These are phyloP conservation scores for Breynia disticha DNA, from an alignment of 441 rosid genomes.

Conservation along the genomic window DNA sequence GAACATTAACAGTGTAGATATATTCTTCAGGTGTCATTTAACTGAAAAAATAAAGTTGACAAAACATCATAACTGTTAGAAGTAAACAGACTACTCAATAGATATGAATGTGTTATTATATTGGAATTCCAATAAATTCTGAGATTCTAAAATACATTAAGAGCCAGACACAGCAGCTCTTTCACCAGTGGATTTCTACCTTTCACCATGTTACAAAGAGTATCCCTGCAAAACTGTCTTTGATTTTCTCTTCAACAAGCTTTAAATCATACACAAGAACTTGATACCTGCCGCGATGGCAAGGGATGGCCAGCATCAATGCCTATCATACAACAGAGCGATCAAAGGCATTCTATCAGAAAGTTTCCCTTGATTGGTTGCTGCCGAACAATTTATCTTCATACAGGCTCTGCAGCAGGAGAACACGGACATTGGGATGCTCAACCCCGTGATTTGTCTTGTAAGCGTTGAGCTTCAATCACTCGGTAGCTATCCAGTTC, in stretches of 20 bases:
- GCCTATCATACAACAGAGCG: slow-evolving; percentile 48
- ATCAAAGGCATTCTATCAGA: slow-evolving; percentile 21
- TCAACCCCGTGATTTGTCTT: slow-evolving; percentile 23
- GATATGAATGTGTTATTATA: slow-evolving; percentile 64
- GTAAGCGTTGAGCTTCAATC: slow-evolving; percentile 27
- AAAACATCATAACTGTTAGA: background rate
- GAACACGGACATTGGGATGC: slow-evolving; percentile 25
- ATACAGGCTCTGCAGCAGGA: slow-evolving; percentile 32
- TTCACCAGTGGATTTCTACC: slow-evolving; percentile 51
- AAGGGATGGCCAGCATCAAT: slow-evolving; percentile 34
- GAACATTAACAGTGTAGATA: too few species aligned
- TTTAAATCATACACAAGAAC: slow-evolving; percentile 38
- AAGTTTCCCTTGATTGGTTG: slow-evolving; percentile 29
- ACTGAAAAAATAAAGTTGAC: background rate
- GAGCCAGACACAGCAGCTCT: slow-evolving; percentile 57
- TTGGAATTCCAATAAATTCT: slow-evolving; percentile 65
- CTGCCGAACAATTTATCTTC: slow-evolving; percentile 27
- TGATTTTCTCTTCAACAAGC: slow-evolving; percentile 37
- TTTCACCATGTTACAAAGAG: slow-evolving; percentile 53
- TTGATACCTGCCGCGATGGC: slow-evolving; percentile 25
- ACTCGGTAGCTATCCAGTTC: slow-evolving; percentile 24
- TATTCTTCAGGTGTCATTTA: background rate
- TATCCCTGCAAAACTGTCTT: slow-evolving; percentile 64
- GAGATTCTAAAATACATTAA: slow-evolving; percentile 57
- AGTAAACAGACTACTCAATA: slow-evolving; percentile 17